A percentile compares a stretch with the other conserved stretches of the same genome.
These are phyloP conservation scores for Wickerhamiella kazuoi DNA, from an alignment of 805 yeast species.

Conservation along the genomic window DNA sequence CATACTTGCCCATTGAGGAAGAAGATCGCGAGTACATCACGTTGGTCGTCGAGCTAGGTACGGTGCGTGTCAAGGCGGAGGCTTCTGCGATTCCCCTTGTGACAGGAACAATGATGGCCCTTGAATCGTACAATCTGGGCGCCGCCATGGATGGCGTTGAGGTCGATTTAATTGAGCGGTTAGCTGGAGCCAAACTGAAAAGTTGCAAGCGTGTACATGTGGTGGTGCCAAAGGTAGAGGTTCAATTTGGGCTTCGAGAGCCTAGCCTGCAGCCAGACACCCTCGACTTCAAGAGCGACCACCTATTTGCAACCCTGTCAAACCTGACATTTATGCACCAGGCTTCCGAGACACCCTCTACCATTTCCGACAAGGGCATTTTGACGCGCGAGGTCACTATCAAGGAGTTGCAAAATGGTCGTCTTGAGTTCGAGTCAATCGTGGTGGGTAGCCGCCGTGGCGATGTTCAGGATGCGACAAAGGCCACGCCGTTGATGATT, in stretches of 20 bases:
- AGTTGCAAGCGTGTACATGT: slow-evolving; percentile 13
- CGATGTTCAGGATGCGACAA: slow-evolving; percentile 4
- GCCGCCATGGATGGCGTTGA: slow-evolving; percentile 1
- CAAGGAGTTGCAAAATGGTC: slow-evolving; percentile 2
- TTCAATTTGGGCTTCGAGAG: slow-evolving; percentile 21
- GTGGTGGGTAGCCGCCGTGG: slow-evolving; percentile 13
- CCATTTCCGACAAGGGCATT: neutral
- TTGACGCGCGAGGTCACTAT: slow-evolving; percentile 7
- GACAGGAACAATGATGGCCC: neutral
- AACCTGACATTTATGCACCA: neutral
- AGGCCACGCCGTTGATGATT: slow-evolving; percentile 15
- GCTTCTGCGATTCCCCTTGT: slow-evolving; percentile 19
- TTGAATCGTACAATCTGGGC: neutral
- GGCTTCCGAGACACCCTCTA: neutral
- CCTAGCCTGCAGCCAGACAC: neutral
- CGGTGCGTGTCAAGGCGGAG: slow-evolving; percentile 29
- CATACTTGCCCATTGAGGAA: neutral
- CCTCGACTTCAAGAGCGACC: slow-evolving; percentile 7
- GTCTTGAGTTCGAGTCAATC: slow-evolving; percentile 10
- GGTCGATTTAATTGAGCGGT: neutral
- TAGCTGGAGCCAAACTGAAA: neutral
- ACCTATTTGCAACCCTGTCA: neutral
- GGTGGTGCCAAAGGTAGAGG: slow-evolving; percentile 28
- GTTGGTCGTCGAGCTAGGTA: slow-evolving; percentile 37
- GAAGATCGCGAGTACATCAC: slow-evolving; percentile 26